Base-by-base conservation (phyloP, 2,329 filamentous ascomycete species). In the Xylariomycetidae sp. region DNA sequence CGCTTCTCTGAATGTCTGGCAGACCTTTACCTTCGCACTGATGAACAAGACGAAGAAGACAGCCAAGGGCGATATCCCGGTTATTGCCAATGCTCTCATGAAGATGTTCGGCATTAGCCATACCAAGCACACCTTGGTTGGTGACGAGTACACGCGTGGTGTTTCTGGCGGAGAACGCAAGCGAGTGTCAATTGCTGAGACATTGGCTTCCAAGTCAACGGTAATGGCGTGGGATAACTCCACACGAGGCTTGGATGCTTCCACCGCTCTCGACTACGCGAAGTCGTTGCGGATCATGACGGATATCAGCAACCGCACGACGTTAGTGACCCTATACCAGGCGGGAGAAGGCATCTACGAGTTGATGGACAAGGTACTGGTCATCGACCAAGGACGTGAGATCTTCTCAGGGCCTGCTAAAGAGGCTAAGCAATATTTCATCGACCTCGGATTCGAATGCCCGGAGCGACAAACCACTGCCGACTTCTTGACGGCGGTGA, bases 201-300 rank as follows among this genome's bases (percentile, higher is more conserved):
- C 82, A 1, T 60, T 90, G 15, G 79, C 82, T 4, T 82, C 82
- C 6, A 82, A 84, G 55, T 78, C 78, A 1, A 78, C 80, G 0
- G 79, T 89, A 1, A 76, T 84, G 20, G 81, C 79, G 42, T 89
- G 82, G 82, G 85, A 90, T 47, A 90, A 90, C 55, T 81, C 76
- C 1, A 90, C 84, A 1, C 69, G 85, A 29, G 85, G 85, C n/a
- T 64, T 90, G 0, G 85, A 92, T 52, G 80, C 83, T 1, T 84
- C 79, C 1, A 89, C 84, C 0, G 85, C 85, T 4, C 66, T 89
- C 4, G 84, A 89, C 49, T 90, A 85, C 47, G 82, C 79, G 8
- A 80, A 79, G 37, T 79, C 76, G 1, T 63, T 83, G 2, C 70
- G 79, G 10, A 72, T 80, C 38, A 84, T 88, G 76, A 89, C 85